A percentile compares a stretch with the other conserved stretches of the same genome.
phyloP scores from a whole-genome alignment of 768 basidiomycete species.

The Dentipellis sp. region DNA sequence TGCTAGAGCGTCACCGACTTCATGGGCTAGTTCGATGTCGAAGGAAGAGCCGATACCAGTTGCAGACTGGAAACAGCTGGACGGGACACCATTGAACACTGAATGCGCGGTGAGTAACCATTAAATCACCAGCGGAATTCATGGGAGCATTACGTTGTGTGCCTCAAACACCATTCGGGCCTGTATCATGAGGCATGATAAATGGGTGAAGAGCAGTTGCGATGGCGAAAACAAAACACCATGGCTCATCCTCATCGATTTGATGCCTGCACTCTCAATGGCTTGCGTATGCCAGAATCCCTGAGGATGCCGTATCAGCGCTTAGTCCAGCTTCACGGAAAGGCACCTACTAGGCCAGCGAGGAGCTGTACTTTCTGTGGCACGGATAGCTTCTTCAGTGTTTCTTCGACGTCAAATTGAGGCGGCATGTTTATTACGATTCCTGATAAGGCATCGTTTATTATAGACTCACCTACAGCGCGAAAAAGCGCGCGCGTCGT shows the following conservation, averaged over 20 bases:
- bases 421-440: background rate
- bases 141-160: conserved; percentile 24
- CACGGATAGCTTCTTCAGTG: background rate
- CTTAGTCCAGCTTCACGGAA: background rate
- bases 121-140: no score
- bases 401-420: background rate
- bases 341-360: background rate
- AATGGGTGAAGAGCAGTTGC: no score
- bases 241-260: conserved; percentile 37
- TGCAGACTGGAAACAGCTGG: conserved; percentile 48
- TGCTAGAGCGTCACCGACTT: conserved; percentile 43
- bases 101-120: background rate
- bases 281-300: conserved; percentile 40
- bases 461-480: no score
- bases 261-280: conserved; percentile 30
- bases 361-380: background rate
- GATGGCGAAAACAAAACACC: conserved; percentile 18
- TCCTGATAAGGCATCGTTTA: no score
- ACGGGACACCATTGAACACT: conserved; percentile 49
- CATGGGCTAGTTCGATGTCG: conserved; percentile 36
- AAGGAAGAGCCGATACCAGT: conserved; percentile 50
- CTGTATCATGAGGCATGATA: conserved; percentile 8
- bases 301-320: conserved; percentile 14
- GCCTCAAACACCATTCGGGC: conserved; percentile 42
- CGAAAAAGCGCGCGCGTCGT: no score